A percentile compares a stretch with the other conserved stretches of the same genome.
phyloP scores from a whole-genome alignment of 139 green algal genomes.

The Penium margaritaceum region DNA sequence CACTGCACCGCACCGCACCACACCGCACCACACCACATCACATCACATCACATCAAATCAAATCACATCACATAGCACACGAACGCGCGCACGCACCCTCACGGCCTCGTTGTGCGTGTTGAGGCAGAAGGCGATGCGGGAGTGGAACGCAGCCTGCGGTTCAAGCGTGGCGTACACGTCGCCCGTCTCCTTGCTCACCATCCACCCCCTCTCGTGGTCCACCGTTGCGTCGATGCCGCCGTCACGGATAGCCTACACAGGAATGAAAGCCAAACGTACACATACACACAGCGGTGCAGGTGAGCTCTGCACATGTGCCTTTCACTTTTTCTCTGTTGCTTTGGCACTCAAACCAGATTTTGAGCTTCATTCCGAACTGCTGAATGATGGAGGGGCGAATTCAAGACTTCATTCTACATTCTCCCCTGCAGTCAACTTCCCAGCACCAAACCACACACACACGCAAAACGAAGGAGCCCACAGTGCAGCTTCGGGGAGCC shows the following conservation, averaged over 20 bases:
- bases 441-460: not conserved
- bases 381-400: not conserved
- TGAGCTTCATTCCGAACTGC: too few species aligned
- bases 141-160: slow-evolving; percentile 79
- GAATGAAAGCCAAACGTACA: slow-evolving; percentile 2
- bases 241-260: slow-evolving; percentile 45
- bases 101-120: slow-evolving; percentile 90
- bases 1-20: too few species aligned
- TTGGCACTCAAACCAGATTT: too few species aligned
- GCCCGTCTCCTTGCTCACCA: slow-evolving; percentile 63
- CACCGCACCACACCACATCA: too few species aligned
- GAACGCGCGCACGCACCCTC: slow-evolving; percentile 42
- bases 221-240: slow-evolving; percentile 75
- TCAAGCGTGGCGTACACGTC: slow-evolving; percentile 73
- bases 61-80: too few species aligned
- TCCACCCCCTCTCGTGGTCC: slow-evolving; percentile 66
- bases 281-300: not conserved
- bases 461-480: too few species aligned
- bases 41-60: too few species aligned
- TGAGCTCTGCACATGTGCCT: too few species aligned
- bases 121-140: slow-evolving; percentile 89
- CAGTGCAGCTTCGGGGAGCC: not conserved
- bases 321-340: too few species aligned
- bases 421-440: not conserved
- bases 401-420: not conserved